Evolutionary conservation across 768 basidiomycete genomes (phyloP), one percentile per base, ranked within the genome.

Genomic region (Pulveroboletus sp.): DNA sequence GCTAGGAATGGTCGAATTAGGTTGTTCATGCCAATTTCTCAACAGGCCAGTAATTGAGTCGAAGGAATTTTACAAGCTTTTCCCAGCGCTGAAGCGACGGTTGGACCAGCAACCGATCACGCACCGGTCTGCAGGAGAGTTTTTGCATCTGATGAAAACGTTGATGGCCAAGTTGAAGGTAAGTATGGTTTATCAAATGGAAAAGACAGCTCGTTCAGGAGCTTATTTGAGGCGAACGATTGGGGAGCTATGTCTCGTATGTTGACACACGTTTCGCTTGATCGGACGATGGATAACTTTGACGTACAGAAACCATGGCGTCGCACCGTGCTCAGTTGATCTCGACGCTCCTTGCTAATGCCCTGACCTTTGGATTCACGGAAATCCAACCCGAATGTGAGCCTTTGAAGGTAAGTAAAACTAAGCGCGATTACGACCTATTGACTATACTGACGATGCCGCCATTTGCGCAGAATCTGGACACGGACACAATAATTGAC

Each of bases 101-200:
- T 59, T 85, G 7, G 77, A 83, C 49, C 66, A 69, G 38, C 80
- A 82, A 49, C 50, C 56, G 4, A 46, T 75, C 1, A 79, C 80
- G 0, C 81, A 84, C 55, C 64, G 60, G 0, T 69, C 72, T 0
- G 82, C 78, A 0, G 77, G 76, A 16, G 72, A 78, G 49, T 84
- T 84, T 54, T 64, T 83, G 6, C 74, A 76, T 34, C 69, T 75
- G 2, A 66, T 85, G 58, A 84, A 84, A 61, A 80, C 79, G 0
- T 52, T 84, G 37, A 84, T 84, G 82, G 82, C 82, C 17, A 84
- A 85, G 48, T 56, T 84, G 33, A 84, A 84, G 73, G 82, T 79
- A 41, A 49, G 45, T 27, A 27, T 27, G 25, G n/a, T n/a, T n/a
- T n/a, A n/a, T n/a, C n/a, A n/a, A n/a, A n/a, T n/a, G n/a, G n/a